These are phyloP conservation scores for Raphanus raphanistrum DNA, from an alignment of 345 rosid species.

Conservation along the genomic window DNA sequence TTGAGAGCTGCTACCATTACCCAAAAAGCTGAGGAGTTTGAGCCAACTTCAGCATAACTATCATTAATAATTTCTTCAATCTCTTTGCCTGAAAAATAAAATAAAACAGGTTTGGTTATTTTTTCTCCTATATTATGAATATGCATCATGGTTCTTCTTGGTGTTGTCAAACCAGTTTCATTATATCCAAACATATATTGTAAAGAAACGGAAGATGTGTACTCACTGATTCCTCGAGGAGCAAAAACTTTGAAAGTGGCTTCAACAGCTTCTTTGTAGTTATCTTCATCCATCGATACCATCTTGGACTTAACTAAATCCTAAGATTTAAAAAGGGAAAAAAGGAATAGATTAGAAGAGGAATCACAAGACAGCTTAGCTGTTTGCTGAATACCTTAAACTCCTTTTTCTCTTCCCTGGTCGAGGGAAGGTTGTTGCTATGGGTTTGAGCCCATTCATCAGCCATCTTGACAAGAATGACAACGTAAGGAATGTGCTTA, in stretches of 20 bases:
- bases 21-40: slow-evolving; percentile 88
- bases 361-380: slow-evolving; percentile 16
- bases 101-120: neutral
- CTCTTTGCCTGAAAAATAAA: slow-evolving; percentile 52
- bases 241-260: slow-evolving; percentile 88
- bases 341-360: slow-evolving; percentile 19
- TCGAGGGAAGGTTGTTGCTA: slow-evolving; percentile 66
- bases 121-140: neutral
- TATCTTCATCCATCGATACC: slow-evolving; percentile 79
- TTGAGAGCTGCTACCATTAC: slow-evolving; percentile 93
- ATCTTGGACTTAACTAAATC: slow-evolving; percentile 75
- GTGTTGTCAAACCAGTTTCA: too few relatives aligned
- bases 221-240: slow-evolving; percentile 87
- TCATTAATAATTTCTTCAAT: slow-evolving; percentile 62
- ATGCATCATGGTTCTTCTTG: neutral
- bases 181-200: neutral
- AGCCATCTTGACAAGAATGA: slow-evolving; percentile 80
- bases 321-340: slow-evolving; percentile 43
- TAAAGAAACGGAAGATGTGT: slow-evolving; percentile 6
- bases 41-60: slow-evolving; percentile 59
- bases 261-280: slow-evolving; percentile 84
- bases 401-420: slow-evolving; percentile 83
- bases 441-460: slow-evolving; percentile 81
- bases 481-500: slow-evolving; percentile 86
- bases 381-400: slow-evolving; percentile 61